Evolutionary conservation across 305 asterid species (phyloP).

Genomic region (Nicotiana rustica): DNA sequence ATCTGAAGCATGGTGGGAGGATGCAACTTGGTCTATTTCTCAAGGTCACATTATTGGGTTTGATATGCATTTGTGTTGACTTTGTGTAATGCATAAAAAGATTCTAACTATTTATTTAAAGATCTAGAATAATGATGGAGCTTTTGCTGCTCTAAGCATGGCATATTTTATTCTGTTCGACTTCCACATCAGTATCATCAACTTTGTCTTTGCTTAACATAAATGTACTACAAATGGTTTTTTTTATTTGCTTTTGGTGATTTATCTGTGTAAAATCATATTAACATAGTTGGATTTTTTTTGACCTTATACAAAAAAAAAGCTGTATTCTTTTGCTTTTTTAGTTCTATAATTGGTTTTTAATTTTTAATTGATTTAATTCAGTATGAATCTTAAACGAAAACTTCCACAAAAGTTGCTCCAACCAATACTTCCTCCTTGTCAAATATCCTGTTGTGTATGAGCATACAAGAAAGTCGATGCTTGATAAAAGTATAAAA

Average conservation of each 20-base stretch:
- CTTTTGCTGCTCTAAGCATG: conserved; percentile 12
- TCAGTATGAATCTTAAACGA: neutral
- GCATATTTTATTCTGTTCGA: neutral
- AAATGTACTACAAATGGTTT: neutral
- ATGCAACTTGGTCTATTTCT: conserved; percentile 95
- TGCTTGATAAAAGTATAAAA: neutral
- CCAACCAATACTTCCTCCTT: conserved; percentile 17
- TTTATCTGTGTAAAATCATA: neutral
- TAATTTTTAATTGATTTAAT: neutral
- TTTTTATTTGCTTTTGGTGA: neutral
- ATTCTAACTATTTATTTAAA: neutral
- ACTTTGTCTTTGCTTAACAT: neutral
- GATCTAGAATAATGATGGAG: conserved; percentile 6
- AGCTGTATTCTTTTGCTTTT: neutral
- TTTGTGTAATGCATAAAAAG: neutral
- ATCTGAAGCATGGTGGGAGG: conserved; percentile 97
- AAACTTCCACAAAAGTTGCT: neutral
- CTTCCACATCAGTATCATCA: neutral
- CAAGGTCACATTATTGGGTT: conserved; percentile 59
- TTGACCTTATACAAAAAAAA: neutral
- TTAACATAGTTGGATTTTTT: neutral
- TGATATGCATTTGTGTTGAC: neutral
- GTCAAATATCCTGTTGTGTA: neutral
- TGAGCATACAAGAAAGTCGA: neutral
- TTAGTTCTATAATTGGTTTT: neutral